Conservation (phyloP, 345 rosid genomes). For the Acer yangbiense region DNA sequence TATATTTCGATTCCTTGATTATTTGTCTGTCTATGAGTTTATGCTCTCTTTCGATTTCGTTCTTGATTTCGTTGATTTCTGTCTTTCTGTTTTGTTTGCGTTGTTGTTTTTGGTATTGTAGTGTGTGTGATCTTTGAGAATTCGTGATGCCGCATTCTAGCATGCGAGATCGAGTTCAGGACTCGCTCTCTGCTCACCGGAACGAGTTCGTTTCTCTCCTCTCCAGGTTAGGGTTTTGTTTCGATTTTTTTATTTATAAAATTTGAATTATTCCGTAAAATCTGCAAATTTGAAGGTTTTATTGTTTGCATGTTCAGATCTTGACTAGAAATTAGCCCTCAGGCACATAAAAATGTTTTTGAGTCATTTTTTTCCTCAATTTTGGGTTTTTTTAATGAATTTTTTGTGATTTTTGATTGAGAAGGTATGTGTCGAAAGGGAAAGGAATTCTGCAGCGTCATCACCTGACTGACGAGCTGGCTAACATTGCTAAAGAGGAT, state of each 20-base stretch:
- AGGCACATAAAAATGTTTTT: neutral
- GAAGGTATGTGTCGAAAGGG: conserved; percentile 49
- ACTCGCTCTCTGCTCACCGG: conserved; percentile 47
- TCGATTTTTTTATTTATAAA: neutral
- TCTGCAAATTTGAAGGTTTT: neutral
- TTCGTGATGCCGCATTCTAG: conserved; percentile 29
- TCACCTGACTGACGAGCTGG: conserved; percentile 46
- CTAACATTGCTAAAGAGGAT: conserved; percentile 32
- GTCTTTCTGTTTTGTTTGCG: neutral
- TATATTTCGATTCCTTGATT: neutral
- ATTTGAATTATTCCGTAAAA: neutral
- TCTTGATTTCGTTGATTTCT: neutral
- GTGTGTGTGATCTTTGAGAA: conserved; percentile 24
- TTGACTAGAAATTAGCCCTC: neutral
- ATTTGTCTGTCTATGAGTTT: neutral
- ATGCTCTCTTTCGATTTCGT: neutral
- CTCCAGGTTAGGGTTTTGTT: conserved; percentile 40
- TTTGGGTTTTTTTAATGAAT: neutral
- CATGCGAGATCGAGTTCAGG: conserved; percentile 51
- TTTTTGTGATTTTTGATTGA: neutral
- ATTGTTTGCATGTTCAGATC: neutral
- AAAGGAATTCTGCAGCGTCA: conserved; percentile 59
- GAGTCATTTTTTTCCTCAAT: neutral
- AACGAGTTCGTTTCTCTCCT: conserved; percentile 57
- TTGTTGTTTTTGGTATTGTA: neutral